Conservation (phyloP, 1,284 basidiomycete genomes). For the Amylostereum chailletii region DNA sequence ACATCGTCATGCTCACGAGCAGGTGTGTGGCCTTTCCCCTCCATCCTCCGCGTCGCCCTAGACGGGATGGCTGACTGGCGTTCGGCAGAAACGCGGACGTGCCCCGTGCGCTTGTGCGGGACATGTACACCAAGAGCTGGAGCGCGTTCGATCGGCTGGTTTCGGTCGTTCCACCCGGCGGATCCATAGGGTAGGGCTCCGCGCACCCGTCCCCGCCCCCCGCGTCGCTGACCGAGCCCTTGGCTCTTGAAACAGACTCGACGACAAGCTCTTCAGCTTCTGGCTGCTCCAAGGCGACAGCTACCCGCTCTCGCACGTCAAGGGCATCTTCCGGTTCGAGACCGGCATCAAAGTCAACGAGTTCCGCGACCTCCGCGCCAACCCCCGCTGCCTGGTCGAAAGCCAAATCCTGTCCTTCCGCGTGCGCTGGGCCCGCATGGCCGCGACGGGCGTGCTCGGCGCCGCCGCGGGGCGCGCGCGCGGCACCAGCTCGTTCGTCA, state of each 20-base stretch:
- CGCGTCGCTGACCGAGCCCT: slow-evolving; percentile 1
- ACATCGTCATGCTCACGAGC: slow-evolving; percentile 60
- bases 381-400: slow-evolving; percentile 75
- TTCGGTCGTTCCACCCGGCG: slow-evolving; percentile 78
- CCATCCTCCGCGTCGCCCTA: not conserved
- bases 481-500: slow-evolving; percentile 13
- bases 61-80: slow-evolving; percentile 2
- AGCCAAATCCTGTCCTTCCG: slow-evolving; percentile 71
- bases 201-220: not conserved
- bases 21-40: slow-evolving; percentile 32
- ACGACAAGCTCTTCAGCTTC: slow-evolving; percentile 82
- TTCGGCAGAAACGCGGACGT: slow-evolving; percentile 67
- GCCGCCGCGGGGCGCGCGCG: slow-evolving; percentile 28
- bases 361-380: slow-evolving; percentile 76
- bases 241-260: slow-evolving; percentile 41
- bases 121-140: slow-evolving; percentile 88
- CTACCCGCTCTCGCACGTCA: slow-evolving; percentile 63
- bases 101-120: slow-evolving; percentile 73
- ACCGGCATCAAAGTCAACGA: slow-evolving; percentile 78
- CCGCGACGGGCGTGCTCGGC: slow-evolving; percentile 49
- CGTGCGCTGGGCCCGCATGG: slow-evolving; percentile 67
- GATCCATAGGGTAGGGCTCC: slow-evolving; percentile 66
- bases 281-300: slow-evolving; percentile 76
- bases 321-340: slow-evolving; percentile 82
- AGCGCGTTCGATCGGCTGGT: slow-evolving; percentile 78